A percentile compares a stretch with the other conserved stretches of the same genome.
phyloP scores from a whole-genome alignment of 2,329 filamentous ascomycete genomes.

The Mollisiaceae sp. region DNA sequence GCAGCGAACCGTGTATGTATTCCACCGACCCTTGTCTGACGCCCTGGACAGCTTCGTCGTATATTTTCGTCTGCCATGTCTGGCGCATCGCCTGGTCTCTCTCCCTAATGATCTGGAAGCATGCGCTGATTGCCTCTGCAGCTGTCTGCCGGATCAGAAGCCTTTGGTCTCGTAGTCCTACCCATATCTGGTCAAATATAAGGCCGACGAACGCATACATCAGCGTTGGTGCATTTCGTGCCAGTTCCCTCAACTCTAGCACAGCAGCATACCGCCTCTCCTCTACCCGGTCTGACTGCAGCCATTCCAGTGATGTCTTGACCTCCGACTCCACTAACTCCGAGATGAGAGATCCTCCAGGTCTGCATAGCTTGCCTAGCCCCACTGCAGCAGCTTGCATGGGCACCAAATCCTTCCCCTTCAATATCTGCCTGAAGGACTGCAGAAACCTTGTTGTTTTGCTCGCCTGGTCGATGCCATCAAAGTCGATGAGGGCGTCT shows the following conservation, averaged over 20 bases:
- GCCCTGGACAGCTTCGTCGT: constrained; percentile 80
- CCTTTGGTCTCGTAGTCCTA: constrained; percentile 86
- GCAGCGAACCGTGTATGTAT: constrained; percentile 88
- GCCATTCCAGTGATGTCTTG: constrained; percentile 93
- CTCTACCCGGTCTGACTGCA: constrained; percentile 93
- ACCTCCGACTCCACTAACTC: constrained; percentile 97
- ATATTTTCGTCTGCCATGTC: constrained; percentile 89
- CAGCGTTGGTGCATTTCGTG: constrained; percentile 89
- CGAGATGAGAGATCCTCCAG: constrained; percentile 90
- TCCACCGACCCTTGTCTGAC: constrained; percentile 83
- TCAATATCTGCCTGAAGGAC: constrained; percentile 84
- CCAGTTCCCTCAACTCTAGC: constrained; percentile 86
- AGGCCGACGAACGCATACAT: constrained; percentile 96
- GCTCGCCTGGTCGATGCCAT: constrained; percentile 88
- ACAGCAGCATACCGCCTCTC: constrained; percentile 93
- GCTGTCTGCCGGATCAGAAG: constrained; percentile 91
- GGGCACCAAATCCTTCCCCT: constrained; percentile 87
- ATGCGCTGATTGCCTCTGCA: constrained; percentile 90
- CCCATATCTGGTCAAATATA: constrained; percentile 96
- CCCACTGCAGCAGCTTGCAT: constrained; percentile 91
- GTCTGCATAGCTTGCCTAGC: constrained; percentile 86
- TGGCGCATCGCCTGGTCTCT: constrained; percentile 88
- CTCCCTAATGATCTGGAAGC: constrained; percentile 93
- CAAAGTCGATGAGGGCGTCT: constrained; percentile 93
- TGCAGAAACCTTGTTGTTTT: constrained; percentile 96